phyloP scores from a whole-genome alignment of 768 basidiomycete genomes.

The Rubroboletus satanas region DNA sequence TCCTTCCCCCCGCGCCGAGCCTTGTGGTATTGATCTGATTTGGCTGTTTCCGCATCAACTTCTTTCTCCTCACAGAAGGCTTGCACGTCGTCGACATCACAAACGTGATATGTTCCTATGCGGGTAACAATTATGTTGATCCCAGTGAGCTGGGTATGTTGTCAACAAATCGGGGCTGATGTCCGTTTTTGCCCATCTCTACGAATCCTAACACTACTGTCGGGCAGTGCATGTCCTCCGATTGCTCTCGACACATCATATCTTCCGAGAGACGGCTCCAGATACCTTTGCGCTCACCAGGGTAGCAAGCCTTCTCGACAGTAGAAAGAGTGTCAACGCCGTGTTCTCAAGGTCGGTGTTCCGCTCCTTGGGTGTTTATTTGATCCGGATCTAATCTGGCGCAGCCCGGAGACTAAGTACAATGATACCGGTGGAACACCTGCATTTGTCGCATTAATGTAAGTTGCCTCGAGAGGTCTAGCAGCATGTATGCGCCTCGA shows the following conservation, averaged over 20 bases:
- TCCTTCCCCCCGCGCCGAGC: not conserved
- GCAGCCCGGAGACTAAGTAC: conserved; percentile 63
- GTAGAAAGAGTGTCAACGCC: conserved; percentile 52
- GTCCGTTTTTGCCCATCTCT: not conserved
- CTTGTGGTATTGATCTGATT: not conserved
- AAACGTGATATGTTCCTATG: conserved; percentile 17
- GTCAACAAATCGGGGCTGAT: not conserved
- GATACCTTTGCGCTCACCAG: conserved; percentile 73
- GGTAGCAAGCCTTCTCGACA: conserved; percentile 64
- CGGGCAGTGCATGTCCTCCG: conserved; percentile 64
- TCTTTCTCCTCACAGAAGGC: conserved; percentile 6
- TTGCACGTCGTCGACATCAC: conserved; percentile 24
- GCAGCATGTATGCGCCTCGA: not conserved
- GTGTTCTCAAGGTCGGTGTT: conserved; percentile 45
- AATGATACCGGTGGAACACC: conserved; percentile 60
- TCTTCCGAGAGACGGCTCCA: conserved; percentile 63
- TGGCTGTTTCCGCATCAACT: not conserved
- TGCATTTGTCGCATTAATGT: conserved; percentile 71
- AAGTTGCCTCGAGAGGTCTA: conserved; percentile 17
- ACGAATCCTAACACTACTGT: not conserved
- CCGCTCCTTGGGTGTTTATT: not conserved
- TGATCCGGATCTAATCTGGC: not conserved
- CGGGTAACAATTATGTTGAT: conserved; percentile 17
- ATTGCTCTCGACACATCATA: conserved; percentile 74
- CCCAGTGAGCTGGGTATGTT: conserved; percentile 16